Percentiles rank a stretch among this genome's conserved stretches.
Conservation (phyloP, 2,329 filamentous ascomycete genomes). For the Fusarium nurragi region DNA sequence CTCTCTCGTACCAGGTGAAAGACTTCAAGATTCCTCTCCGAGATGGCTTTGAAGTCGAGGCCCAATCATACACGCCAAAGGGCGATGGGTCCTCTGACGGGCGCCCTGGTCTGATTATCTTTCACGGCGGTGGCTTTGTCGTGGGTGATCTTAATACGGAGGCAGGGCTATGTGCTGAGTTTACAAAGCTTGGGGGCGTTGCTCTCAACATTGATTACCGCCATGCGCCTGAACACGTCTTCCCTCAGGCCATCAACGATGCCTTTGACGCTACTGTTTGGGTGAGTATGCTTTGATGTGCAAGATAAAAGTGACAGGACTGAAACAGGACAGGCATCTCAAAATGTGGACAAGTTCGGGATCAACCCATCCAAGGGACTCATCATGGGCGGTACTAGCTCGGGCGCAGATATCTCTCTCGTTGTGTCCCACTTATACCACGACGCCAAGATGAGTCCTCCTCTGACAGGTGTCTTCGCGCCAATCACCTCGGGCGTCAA, state of each 20-base stretch:
- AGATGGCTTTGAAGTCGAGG: slow-evolving; percentile 33
- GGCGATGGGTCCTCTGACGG: slow-evolving; percentile 15
- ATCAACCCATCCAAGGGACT: slow-evolving; percentile 40
- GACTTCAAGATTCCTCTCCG: slow-evolving; percentile 39
- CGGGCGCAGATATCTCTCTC: slow-evolving; percentile 45
- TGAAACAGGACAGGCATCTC: slow-evolving; percentile 20
- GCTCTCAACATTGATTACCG: slow-evolving; percentile 44
- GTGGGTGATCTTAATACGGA: slow-evolving; percentile 42
- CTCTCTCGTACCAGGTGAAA: slow-evolving; percentile 29
- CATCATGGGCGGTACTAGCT: slow-evolving; percentile 43
- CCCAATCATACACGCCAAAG: slow-evolving; percentile 39
- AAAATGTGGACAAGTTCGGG: slow-evolving; percentile 35
- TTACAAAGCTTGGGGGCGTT: slow-evolving; percentile 42
- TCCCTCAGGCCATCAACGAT: slow-evolving; percentile 45
- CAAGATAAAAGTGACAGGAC: neutral
- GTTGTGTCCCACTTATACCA: slow-evolving; percentile 40
- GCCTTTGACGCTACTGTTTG: slow-evolving; percentile 44
- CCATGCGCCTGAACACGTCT: slow-evolving; percentile 44
- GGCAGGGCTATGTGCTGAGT: slow-evolving; percentile 39
- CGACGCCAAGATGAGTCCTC: slow-evolving; percentile 27
- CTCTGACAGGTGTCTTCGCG: slow-evolving; percentile 44
- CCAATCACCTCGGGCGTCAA: slow-evolving; percentile 38
- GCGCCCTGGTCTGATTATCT: slow-evolving; percentile 41
- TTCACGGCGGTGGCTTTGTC: slow-evolving; percentile 44
- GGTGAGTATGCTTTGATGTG: slow-evolving; percentile 13